These are phyloP conservation scores for Rhodotorula sp. DNA, from an alignment of 1,284 basidiomycete genomes.

Conservation along the genomic window DNA sequence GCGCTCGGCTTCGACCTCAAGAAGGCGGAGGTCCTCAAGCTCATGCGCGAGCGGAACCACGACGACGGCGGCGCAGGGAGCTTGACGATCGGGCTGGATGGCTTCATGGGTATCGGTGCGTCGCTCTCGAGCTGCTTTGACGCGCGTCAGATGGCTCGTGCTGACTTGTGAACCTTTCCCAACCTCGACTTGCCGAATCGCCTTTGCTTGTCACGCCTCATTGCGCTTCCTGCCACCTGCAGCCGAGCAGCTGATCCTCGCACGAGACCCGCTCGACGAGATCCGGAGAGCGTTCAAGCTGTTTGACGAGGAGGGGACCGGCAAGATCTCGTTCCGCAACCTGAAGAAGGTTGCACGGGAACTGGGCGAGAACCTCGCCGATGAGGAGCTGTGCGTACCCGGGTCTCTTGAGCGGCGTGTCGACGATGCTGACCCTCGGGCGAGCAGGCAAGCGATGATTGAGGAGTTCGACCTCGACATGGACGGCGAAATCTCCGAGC, in stretches of 20 bases:
- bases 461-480: constrained; percentile 99
- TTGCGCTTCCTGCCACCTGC: constrained; percentile 1
- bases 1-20: constrained; percentile 97
- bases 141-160: too few relatives aligned
- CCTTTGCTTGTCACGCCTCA: background rate
- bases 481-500: constrained; percentile 94
- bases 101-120: constrained; percentile 18
- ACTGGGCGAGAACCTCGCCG: constrained; percentile 91
- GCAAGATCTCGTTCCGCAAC: constrained; percentile 89
- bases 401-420: background rate
- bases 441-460: constrained; percentile 93
- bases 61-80: constrained; percentile 11
- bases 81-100: constrained; percentile 12
- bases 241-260: constrained; percentile 94
- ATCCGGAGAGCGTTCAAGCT: constrained; percentile 92
- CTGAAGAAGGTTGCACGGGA: constrained; percentile 93
- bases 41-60: constrained; percentile 67
- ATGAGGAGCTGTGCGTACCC: constrained; percentile 86
- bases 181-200: background rate
- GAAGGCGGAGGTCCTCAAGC: constrained; percentile 95
- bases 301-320: constrained; percentile 94
- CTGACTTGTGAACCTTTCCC: background rate
- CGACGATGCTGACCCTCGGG: background rate
- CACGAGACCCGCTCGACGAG: constrained; percentile 94
- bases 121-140: background rate